phyloP scores from a whole-genome alignment of 2,329 filamentous ascomycete species.

The Stenocarpella maydis region DNA sequence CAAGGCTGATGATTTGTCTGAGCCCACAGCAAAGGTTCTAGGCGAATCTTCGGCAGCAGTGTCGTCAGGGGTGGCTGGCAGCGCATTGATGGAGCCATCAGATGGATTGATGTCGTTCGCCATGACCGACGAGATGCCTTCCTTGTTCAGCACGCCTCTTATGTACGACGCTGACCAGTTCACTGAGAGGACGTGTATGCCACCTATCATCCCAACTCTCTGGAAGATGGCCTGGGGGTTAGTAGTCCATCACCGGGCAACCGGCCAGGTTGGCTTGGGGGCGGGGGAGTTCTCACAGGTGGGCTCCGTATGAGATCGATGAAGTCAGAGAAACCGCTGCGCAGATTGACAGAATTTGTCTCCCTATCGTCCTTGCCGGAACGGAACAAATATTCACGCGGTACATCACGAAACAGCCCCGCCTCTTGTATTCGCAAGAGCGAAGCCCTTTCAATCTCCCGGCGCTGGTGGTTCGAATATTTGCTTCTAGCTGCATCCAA shows the following conservation, averaged over 20 bases:
- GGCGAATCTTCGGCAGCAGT: slow-evolving; percentile 40
- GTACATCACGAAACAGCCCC: slow-evolving; percentile 55
- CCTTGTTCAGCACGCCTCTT: slow-evolving; percentile 43
- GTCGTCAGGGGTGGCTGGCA: slow-evolving; percentile 34
- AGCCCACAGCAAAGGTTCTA: slow-evolving; percentile 9
- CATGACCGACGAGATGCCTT: slow-evolving; percentile 45
- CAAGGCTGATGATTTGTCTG: slow-evolving; percentile 54
- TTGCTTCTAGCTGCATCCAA: background rate
- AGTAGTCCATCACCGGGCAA: background rate
- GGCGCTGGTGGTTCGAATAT: slow-evolving; percentile 39
- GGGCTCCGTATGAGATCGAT: slow-evolving; percentile 15
- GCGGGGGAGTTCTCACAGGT: background rate
- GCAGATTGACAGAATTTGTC: slow-evolving; percentile 46
- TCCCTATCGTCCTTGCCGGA: slow-evolving; percentile 50
- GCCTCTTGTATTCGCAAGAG: slow-evolving; percentile 53
- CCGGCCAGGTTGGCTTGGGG: background rate
- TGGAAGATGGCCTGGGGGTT: background rate
- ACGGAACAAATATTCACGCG: slow-evolving; percentile 43
- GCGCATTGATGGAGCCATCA: slow-evolving; percentile 27
- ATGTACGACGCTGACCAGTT: slow-evolving; percentile 46
- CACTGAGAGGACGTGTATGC: slow-evolving; percentile 56
- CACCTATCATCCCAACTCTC: background rate
- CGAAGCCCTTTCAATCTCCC: slow-evolving; percentile 55
- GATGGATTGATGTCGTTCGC: slow-evolving; percentile 52
- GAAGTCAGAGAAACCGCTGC: slow-evolving; percentile 51